phyloP scores from a whole-genome alignment of 345 rosid genomes.

The Psidium guajava region DNA sequence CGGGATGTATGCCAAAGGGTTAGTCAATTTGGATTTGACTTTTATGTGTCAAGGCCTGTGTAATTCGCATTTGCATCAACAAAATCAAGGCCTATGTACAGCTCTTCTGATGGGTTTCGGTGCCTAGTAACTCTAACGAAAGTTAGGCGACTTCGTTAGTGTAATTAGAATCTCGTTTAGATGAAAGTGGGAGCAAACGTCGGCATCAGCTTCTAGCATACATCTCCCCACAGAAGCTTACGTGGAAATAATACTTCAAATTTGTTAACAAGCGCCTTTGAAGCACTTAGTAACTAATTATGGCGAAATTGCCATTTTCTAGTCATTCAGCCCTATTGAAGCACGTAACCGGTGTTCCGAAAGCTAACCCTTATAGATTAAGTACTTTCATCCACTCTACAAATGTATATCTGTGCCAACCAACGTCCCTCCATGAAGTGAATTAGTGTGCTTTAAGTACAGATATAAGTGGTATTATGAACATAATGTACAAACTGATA shows the following conservation, averaged over 20 bases:
- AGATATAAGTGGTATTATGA: neutral
- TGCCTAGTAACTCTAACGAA: neutral
- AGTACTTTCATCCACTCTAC: neutral
- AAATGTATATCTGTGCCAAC: neutral
- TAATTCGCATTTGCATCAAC: neutral
- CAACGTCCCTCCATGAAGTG: neutral
- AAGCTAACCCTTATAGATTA: neutral
- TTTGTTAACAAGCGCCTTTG: neutral
- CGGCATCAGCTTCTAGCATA: neutral
- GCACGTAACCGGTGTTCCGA: neutral
- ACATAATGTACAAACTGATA: conserved; percentile 32
- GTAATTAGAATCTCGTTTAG: neutral
- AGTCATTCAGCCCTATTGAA: neutral
- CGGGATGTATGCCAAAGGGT: neutral
- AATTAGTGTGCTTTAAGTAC: neutral
- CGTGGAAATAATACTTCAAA: neutral
- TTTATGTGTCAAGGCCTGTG: neutral
- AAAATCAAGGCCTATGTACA: neutral
- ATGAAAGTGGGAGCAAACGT: neutral
- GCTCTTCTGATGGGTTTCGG: neutral
- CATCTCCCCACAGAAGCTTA: neutral
- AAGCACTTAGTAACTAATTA: neutral
- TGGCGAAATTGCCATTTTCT: neutral
- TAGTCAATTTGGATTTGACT: neutral
- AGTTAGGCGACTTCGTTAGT: neutral